Conservation (phyloP, 2,329 filamentous ascomycete species). For the Microdochium paspali region DNA sequence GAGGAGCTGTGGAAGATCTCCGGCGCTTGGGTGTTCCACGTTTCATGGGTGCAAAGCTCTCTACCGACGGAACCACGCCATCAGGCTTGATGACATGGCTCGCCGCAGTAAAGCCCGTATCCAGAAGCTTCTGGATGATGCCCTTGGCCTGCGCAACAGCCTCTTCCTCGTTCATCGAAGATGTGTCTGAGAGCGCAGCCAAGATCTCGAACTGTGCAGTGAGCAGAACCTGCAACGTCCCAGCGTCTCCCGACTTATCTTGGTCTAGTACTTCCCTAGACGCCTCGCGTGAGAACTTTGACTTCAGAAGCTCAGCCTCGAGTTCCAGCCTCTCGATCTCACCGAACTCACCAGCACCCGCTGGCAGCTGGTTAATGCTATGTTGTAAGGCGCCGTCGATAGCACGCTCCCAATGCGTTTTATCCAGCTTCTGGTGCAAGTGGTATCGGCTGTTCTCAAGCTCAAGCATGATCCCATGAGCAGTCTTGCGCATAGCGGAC, state of each 20-base stretch:
- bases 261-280: constrained; percentile 71
- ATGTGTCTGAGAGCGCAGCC: constrained; percentile 70
- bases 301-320: constrained; percentile 80
- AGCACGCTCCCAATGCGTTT: constrained; percentile 76
- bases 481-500: constrained; percentile 72
- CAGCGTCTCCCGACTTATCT: constrained; percentile 71
- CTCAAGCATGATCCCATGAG: constrained; percentile 79
- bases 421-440: constrained; percentile 74
- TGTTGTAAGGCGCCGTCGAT: constrained; percentile 84
- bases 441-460: constrained; percentile 85
- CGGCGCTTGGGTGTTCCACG: constrained; percentile 71
- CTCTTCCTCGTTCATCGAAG: constrained; percentile 73
- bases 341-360: constrained; percentile 57
- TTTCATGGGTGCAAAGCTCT: constrained; percentile 61
- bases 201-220: constrained; percentile 90
- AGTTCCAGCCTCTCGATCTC: constrained; percentile 66
- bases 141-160: constrained; percentile 71
- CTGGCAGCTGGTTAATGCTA: constrained; percentile 67
- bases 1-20: constrained; percentile 32
- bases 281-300: constrained; percentile 72
- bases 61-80: constrained; percentile 50
- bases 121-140: constrained; percentile 69
- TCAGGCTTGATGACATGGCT: constrained; percentile 89
- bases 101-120: constrained; percentile 63
- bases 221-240: constrained; percentile 72